Base-by-base conservation (phyloP, 148 eudicot species). In the Amaranthus cruentus region DNA sequence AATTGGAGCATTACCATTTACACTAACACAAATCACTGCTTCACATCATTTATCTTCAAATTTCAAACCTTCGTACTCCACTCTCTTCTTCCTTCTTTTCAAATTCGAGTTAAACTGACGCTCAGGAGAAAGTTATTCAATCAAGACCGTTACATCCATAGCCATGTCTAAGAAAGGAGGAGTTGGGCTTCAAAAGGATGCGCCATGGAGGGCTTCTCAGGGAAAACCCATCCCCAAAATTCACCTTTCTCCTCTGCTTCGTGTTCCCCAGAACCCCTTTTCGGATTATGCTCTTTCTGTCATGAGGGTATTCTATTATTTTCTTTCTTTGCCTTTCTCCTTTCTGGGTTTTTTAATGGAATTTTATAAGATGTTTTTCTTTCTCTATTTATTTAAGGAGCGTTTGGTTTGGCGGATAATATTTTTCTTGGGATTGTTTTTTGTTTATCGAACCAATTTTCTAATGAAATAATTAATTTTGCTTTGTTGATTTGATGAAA, bases 221-320 rank as follows among this genome's bases (percentile, higher is more conserved):
- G 79, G 69, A 15, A 93, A 81, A 63, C 93, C 98, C 68, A 73
- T 89, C 58, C 98, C 98, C 52, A 91, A 87, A 85, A 91, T 94
- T 53, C 93, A 94, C 62, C 87, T 66, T 73, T 88, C 97, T 58
- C 96, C 93, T 76, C 57, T 90, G 78, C 91, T 91, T 69, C 81
- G 91, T 9, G 57, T 86, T 66, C 78, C 90, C 13, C 85, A 82
- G 60, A 83, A 60, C 57, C 88, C 97, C 71, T 78, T 76, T 80
- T 81, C 96, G 62, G 15, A 76, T 80, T 91, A 89, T 71, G 97
- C 97, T 55, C 71, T 85, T 62, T 88, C 86, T 60, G 77, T 91
- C 57, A 84, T 91, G 89, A 85, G 83, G 96, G 98, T 89, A 78
- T 64, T 60, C 49, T 70, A 57, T 64, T 8, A 55, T 28, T 18